Base-by-base conservation (phyloP, 805 yeast genomes). In the Kluyveromyces wickerhamii region DNA sequence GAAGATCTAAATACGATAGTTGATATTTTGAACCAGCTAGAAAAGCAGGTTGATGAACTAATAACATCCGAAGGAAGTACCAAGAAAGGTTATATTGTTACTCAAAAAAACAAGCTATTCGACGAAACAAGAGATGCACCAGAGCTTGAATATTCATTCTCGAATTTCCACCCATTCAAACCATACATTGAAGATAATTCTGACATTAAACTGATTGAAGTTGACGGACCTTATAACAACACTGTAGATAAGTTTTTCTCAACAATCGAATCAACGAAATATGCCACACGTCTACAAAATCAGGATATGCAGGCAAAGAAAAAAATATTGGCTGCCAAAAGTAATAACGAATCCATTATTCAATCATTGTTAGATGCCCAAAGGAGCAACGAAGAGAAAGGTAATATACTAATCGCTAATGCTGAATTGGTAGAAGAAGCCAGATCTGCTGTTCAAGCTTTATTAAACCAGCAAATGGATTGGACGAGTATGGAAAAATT, bases 401-500 rank as follows among this genome's bases (percentile, higher is more conserved):
- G 95, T 8, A 79, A 76, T 42, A 62, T 81, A 4, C 77, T 89
- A 19, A 79, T 83, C 41, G 62, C 69, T 23, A 68, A 81, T 52
- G 80, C 89, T 4, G 76, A 75, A 18, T 45, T 73, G 17, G 86
- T 88, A 4, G 92, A 81, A 32, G 72, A 73, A 12, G 86, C 92
- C 31, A 79, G 73, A 39, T 57, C 52, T 6, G 78, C 82, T 2
- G 82, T 89, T 4, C 80, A 78, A 39, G 62, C 65, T 1, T 60
- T 86, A 36, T 42, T 87, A 4, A 77, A 79, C 37, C 92, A 84
- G 51, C 88, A 84, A 43, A 84, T 86, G 85, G 96, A 89, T 54
- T 89, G 98, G 98, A 72, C 73, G 27, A 80, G 85, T 40, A 88
- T 88, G 42, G 95, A 82, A 52, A 75, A 77, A 42, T 59, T 81